Evolutionary conservation across 2,329 filamentous ascomycete genomes (phyloP).

Genomic region (Bipolaris gigantea): DNA sequence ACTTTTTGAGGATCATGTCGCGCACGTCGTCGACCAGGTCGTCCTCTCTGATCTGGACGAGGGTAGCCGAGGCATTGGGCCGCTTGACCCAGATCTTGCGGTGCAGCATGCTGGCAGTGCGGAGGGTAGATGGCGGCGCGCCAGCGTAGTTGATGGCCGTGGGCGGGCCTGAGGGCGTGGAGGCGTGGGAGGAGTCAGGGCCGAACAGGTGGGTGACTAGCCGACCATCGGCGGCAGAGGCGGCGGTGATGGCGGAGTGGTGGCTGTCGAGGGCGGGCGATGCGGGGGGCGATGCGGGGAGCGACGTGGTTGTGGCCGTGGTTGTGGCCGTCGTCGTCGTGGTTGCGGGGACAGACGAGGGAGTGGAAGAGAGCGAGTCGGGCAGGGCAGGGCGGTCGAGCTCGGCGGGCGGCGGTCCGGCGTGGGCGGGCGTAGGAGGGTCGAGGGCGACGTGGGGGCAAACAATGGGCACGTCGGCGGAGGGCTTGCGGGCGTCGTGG

Average conservation of each 20-base stretch:
- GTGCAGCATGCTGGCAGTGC: slow-evolving; percentile 48
- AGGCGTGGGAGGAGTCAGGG: slow-evolving; percentile 35
- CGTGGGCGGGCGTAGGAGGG: slow-evolving; percentile 39
- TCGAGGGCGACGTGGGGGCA: slow-evolving; percentile 37
- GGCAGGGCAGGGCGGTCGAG: slow-evolving; percentile 11
- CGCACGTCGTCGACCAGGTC: slow-evolving; percentile 93
- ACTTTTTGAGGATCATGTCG: slow-evolving; percentile 89
- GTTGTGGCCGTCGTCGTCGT: slow-evolving; percentile 15
- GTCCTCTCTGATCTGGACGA: slow-evolving; percentile 82
- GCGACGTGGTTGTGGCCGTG: slow-evolving; percentile 27
- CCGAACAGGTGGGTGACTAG: slow-evolving; percentile 59
- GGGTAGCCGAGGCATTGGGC: slow-evolving; percentile 79
- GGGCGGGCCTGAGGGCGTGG: slow-evolving; percentile 28
- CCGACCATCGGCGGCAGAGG: slow-evolving; percentile 40
- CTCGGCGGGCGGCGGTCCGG: slow-evolving; percentile 19
- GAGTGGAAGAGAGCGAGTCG: slow-evolving; percentile 14
- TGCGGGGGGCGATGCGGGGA: slow-evolving; percentile 49
- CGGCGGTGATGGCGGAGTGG: slow-evolving; percentile 45
- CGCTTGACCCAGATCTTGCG: slow-evolving; percentile 96
- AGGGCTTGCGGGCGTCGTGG: slow-evolving; percentile 13
- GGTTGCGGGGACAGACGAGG: not conserved
- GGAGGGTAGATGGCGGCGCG: slow-evolving; percentile 30
- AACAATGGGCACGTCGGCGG: slow-evolving; percentile 17
- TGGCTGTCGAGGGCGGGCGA: slow-evolving; percentile 48
- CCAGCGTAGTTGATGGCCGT: slow-evolving; percentile 47